Percentiles rank a stretch among this genome's conserved stretches.
These are phyloP conservation scores for Volvox africanus DNA, from an alignment of 139 green algal species.

Conservation along the genomic window DNA sequence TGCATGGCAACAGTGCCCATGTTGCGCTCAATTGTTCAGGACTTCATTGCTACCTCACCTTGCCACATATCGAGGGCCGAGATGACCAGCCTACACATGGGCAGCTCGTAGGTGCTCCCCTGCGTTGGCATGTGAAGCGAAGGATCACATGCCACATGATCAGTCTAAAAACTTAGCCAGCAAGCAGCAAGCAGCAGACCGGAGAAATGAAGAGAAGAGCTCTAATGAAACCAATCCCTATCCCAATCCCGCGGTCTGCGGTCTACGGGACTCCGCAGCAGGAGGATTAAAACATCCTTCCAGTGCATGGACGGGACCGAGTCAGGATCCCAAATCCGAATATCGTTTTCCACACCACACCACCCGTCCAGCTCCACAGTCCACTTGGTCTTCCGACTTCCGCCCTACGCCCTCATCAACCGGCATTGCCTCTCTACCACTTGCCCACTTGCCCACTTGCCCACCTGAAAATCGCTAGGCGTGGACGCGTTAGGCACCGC, in stretches of 20 bases:
- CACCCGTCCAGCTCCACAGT: background rate
- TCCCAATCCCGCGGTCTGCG: no score
- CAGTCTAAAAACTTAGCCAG: background rate
- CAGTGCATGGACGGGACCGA: no score
- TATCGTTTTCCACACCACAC: no score
- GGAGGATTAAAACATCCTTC: no score
- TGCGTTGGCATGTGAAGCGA: background rate
- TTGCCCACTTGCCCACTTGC: background rate
- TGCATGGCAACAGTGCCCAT: no score
- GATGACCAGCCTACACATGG: constrained; percentile 7
- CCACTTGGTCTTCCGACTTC: background rate
- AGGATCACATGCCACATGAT: background rate
- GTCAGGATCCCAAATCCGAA: no score
- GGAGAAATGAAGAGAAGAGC: no score
- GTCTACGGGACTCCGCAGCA: no score
- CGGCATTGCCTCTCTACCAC: background rate
- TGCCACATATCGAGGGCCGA: constrained; percentile 15
- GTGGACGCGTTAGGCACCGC: constrained; percentile 11
- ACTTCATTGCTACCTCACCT: background rate
- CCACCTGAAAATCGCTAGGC: background rate
- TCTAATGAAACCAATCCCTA: no score
- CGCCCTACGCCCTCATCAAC: background rate
- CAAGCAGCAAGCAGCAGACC: background rate
- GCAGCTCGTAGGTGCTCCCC: background rate
- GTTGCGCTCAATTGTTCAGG: background rate